phyloP scores from a whole-genome alignment of 371 early-diverging fungal species.

The Basidiobolus heterosporus region DNA sequence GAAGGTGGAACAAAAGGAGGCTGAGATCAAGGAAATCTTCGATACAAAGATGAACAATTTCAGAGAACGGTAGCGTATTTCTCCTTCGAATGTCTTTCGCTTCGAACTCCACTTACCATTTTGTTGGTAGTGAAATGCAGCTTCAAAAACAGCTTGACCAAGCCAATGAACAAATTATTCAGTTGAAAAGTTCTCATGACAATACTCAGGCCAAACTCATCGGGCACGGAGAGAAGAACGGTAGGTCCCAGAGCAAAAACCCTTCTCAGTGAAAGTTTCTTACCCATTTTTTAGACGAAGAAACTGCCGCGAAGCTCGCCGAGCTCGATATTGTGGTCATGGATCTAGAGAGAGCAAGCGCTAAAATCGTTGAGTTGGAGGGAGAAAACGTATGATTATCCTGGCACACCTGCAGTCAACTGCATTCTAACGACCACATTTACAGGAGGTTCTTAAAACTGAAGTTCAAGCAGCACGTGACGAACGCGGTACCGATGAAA shows the following conservation, averaged over 20 bases:
- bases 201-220: constrained; percentile 55
- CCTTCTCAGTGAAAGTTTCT: too few relatives aligned
- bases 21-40: constrained; percentile 12
- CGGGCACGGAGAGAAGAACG: constrained; percentile 48
- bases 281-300: constrained; percentile 30
- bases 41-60: neutral
- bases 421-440: too few relatives aligned
- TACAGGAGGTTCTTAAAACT: constrained; percentile 8
- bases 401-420: too few relatives aligned
- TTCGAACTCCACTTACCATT: neutral
- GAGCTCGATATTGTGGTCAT: constrained; percentile 71
- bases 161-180: constrained; percentile 54
- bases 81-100: too few relatives aligned
- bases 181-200: constrained; percentile 51
- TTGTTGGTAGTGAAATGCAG: constrained; percentile 44
- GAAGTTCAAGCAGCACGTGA: constrained; percentile 11
- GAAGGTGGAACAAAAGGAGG: constrained; percentile 32
- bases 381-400: constrained; percentile 30
- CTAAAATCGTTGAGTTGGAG: constrained; percentile 47
- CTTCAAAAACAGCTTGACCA: constrained; percentile 67
- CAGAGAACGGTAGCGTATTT: neutral
- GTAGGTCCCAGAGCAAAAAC: too few relatives aligned
- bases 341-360: constrained; percentile 69
- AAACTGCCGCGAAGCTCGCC: constrained; percentile 64
- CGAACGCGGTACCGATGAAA: constrained; percentile 8